phyloP scores from a whole-genome alignment of 2,329 filamentous ascomycete species.

The Sporothrix sp. region DNA sequence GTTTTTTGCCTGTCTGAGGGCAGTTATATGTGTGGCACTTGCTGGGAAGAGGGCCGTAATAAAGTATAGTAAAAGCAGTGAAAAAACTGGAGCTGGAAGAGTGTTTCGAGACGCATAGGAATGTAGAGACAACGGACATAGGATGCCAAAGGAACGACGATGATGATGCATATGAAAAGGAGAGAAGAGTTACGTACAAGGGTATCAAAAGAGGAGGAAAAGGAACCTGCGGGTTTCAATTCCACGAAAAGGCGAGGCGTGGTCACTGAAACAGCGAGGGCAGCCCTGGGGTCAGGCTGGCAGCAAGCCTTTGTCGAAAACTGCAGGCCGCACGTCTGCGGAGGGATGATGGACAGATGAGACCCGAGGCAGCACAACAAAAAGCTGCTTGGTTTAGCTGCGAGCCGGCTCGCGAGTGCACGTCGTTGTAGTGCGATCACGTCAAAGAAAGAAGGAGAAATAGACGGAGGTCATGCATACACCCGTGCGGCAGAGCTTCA shows the following conservation, averaged over 20 bases:
- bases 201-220: background rate
- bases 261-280: background rate
- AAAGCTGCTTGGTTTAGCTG: background rate
- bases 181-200: background rate
- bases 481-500: background rate
- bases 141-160: background rate
- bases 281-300: too few relatives aligned
- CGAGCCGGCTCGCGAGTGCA: background rate
- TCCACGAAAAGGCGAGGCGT: background rate
- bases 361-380: background rate
- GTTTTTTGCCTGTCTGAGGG: background rate
- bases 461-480: background rate
- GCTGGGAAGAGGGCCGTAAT: background rate
- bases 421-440: slow-evolving; percentile 4
- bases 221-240: background rate
- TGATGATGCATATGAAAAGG: background rate
- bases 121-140: background rate
- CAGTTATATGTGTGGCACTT: too few relatives aligned
- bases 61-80: background rate
- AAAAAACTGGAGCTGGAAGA: background rate
- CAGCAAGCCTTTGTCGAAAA: too few relatives aligned
- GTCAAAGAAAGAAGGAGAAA: background rate
- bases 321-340: background rate
- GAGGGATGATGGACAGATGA: background rate
- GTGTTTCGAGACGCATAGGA: background rate